Evolutionary conservation across 176 grass and related monocot species (phyloP).

Genomic region (Ampelocalamus luodianensis): DNA sequence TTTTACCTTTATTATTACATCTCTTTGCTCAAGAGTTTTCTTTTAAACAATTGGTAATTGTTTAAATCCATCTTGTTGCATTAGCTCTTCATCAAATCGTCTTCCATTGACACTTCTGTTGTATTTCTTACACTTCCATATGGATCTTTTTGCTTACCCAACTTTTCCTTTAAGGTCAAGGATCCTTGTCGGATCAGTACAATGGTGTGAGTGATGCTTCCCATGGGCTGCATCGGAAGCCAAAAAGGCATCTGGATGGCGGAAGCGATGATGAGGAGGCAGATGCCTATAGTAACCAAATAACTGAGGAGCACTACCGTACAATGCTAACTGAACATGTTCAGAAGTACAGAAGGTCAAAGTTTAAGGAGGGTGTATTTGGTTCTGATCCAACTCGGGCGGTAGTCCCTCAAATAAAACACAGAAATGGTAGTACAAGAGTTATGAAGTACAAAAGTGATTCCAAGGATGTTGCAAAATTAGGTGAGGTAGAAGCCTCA

Average conservation of each 20-base stretch:
- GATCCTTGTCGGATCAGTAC: conserved; percentile 61
- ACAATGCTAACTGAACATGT: conserved; percentile 93
- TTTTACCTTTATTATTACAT: conserved; percentile 6
- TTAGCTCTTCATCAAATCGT: conserved; percentile 6
- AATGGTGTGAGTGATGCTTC: conserved; percentile 65
- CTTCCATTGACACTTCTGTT: conserved; percentile 8
- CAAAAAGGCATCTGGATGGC: conserved; percentile 52
- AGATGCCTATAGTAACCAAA: conserved; percentile 63
- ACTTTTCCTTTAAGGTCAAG: conserved; percentile 54
- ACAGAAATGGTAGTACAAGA: conserved; percentile 53
- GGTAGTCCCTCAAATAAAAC: conserved; percentile 37
- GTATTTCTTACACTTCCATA: background rate
- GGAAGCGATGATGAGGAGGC: conserved; percentile 63
- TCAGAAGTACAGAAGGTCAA: conserved; percentile 70
- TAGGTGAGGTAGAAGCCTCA: conserved; percentile 48
- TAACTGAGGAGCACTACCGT: conserved; percentile 88
- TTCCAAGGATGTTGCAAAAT: conserved; percentile 35
- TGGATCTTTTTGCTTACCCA: conserved; percentile 38
- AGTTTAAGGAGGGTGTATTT: conserved; percentile 59
- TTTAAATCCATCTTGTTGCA: conserved; percentile 36
- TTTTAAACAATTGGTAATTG: conserved; percentile 15
- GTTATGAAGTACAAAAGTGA: conserved; percentile 49
- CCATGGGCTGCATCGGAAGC: conserved; percentile 52
- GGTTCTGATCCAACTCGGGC: conserved; percentile 55
- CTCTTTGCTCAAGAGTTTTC: conserved; percentile 24